phyloP scores from a whole-genome alignment of 2,329 filamentous ascomycete species.

The Colletotrichum brevisporum region DNA sequence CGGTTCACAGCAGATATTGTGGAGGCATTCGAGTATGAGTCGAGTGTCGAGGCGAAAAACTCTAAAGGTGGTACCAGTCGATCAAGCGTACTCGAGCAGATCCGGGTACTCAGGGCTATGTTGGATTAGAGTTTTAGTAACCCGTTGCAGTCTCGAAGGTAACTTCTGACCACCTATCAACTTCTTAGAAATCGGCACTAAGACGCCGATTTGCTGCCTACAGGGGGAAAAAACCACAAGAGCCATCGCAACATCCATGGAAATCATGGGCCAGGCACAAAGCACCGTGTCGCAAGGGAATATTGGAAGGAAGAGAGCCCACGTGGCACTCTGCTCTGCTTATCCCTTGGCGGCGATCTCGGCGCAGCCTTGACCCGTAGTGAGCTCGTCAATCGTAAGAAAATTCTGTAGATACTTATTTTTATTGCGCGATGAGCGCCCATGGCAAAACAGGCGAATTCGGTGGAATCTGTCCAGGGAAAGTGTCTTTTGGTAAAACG shows the following conservation, averaged over 20 bases:
- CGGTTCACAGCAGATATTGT: conserved; percentile 78
- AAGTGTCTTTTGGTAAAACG: neutral
- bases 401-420: neutral
- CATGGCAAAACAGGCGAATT: neutral
- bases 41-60: conserved; percentile 78
- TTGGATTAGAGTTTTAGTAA: conserved; percentile 45
- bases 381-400: neutral
- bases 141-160: neutral
- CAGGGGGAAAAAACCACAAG: neutral
- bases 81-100: conserved; percentile 73
- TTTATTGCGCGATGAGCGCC: neutral
- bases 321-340: neutral
- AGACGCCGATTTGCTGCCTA: conserved; percentile 2
- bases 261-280: neutral
- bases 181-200: neutral
- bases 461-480: neutral
- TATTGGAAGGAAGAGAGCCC: neutral
- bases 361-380: neutral
- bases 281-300: neutral
- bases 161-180: neutral
- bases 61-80: conserved; percentile 80
- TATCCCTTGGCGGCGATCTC: neutral
- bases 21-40: conserved; percentile 78
- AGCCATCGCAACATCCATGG: neutral
- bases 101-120: conserved; percentile 59